phyloP scores from a whole-genome alignment of 2,329 filamentous ascomycete species.

The Ophiocordyceps polyrhachis-furcata region DNA sequence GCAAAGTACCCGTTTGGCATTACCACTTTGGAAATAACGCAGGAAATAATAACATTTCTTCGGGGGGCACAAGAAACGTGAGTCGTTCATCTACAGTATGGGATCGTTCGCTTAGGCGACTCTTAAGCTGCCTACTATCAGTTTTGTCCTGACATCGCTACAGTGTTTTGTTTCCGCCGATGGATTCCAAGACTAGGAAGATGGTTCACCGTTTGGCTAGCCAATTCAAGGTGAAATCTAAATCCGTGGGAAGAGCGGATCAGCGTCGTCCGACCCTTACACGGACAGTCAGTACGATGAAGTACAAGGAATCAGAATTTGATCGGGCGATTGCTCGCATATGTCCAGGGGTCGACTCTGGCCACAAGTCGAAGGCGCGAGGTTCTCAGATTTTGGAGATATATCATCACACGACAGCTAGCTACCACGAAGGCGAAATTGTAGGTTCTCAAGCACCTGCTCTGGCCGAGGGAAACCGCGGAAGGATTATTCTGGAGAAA shows the following conservation, averaged over 20 bases:
- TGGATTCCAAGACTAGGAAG: constrained; percentile 62
- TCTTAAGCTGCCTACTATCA: not conserved
- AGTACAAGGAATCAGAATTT: constrained; percentile 39
- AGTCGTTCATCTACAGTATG: constrained; percentile 8
- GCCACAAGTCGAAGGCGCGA: too few species aligned
- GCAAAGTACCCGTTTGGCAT: constrained; percentile 59
- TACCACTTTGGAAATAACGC: constrained; percentile 47
- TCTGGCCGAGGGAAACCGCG: constrained; percentile 64
- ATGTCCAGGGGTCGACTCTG: not conserved
- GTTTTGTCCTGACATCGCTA: too few species aligned
- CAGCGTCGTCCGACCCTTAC: constrained; percentile 60
- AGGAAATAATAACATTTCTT: constrained; percentile 57
- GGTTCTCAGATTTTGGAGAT: not conserved
- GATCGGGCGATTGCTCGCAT: constrained; percentile 26
- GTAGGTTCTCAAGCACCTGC: constrained; percentile 76
- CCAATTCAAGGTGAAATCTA: constrained; percentile 61
- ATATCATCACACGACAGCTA: constrained; percentile 10
- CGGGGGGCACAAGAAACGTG: constrained; percentile 43
- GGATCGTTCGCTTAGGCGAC: too few species aligned
- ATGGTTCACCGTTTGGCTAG: constrained; percentile 63
- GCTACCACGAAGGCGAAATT: constrained; percentile 66
- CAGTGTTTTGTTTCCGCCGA: constrained; percentile 62
- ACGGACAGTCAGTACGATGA: constrained; percentile 48
- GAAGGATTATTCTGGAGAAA: constrained; percentile 76
- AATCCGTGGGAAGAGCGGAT: constrained; percentile 57